Evolutionary conservation across 2,329 filamentous ascomycete species (phyloP), one percentile per base, ranked within the genome.

Genomic region (Myriosclerotinia duriaeana): DNA sequence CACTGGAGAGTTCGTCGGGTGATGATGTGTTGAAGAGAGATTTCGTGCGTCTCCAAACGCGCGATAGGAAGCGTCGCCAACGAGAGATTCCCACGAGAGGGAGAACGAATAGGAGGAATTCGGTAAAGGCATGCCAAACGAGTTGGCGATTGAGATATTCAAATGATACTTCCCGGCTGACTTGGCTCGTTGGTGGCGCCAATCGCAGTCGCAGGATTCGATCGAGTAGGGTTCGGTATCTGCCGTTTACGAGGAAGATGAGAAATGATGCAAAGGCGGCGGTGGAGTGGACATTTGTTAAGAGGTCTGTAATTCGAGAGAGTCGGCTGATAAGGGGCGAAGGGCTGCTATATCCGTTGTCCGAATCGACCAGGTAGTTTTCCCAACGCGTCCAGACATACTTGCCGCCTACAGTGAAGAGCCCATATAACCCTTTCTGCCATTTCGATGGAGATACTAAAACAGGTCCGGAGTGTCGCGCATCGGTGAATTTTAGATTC

Each of bases 41-140:
- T 73, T 89, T 89, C 1, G 91, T 88, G 77, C 89, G 93, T 72
- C 90, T 87, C 92, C 93, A 96, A n/a, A 89, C 87, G 69, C 93
- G 86, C 26, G 86, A 84, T n/a, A 97, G 81, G 89, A 94, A 97
- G 71, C 93, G 85, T 67, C 92, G 87, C 95, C 95, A 99, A 71
- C 93, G 87, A 74, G 91, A 89, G 72, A 99, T 94, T 62, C 95
- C 95, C 53, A 99, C 91, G n/a, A 99, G 84, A 0, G 95, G 95
- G n/a, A 99, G 83, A 22, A 98, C 85, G 77, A 98, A 99, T 42
- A 99, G 85, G n/a, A 99, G 82, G 74, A 99, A 99, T 77, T 99
- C 95, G 36, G 95, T 99, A 74, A 99, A 97, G n/a, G 95, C 95
- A 79, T 99, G 95, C 95, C 95, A 99, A 48, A 99, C 95, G 14